These are phyloP conservation scores for Geoglossum glabrum DNA, from an alignment of 495 filamentous ascomycete genomes.

Conservation along the genomic window DNA sequence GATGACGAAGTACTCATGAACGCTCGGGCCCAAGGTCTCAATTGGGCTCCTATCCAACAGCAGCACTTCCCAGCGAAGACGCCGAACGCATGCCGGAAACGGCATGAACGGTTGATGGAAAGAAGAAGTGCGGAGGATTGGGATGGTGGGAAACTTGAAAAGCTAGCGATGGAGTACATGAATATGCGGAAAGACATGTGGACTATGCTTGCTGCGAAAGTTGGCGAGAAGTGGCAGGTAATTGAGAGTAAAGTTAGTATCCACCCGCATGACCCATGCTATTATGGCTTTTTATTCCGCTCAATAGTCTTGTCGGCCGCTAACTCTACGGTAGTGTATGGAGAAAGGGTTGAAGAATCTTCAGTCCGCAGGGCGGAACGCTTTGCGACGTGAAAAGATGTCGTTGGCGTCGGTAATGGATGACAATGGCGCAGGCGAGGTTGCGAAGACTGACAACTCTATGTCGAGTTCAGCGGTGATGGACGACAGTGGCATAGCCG, in stretches of 20 bases:
- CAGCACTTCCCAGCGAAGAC: slow-evolving; percentile 52
- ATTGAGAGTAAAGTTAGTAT: slow-evolving; percentile 46
- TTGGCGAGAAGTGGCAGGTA: slow-evolving; percentile 48
- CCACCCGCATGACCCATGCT: neutral
- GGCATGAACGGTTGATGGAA: slow-evolving; percentile 57
- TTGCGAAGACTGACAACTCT: neutral
- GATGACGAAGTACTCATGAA: slow-evolving; percentile 42
- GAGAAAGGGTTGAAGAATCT: slow-evolving; percentile 32
- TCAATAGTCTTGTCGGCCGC: neutral
- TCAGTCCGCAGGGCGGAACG: slow-evolving; percentile 18
- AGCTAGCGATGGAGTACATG: slow-evolving; percentile 46
- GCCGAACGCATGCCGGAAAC: slow-evolving; percentile 59
- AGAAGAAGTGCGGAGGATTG: slow-evolving; percentile 41
- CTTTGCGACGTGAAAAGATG: slow-evolving; percentile 6
- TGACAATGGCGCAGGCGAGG: neutral
- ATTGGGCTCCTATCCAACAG: slow-evolving; percentile 51
- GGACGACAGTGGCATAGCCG: slow-evolving; percentile 3
- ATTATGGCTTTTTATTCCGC: neutral
- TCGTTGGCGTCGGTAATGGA: neutral
- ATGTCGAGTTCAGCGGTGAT: neutral
- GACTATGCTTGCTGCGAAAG: slow-evolving; percentile 36
- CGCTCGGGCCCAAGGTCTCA: slow-evolving; percentile 41
- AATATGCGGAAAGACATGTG: slow-evolving; percentile 51
- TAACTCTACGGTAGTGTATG: slow-evolving; percentile 23
- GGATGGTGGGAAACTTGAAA: slow-evolving; percentile 44